Percentiles rank a stretch among this genome's conserved stretches.
Evolutionary conservation across 495 filamentous ascomycete genomes (phyloP).

Genomic region (Neurospora terricola): DNA sequence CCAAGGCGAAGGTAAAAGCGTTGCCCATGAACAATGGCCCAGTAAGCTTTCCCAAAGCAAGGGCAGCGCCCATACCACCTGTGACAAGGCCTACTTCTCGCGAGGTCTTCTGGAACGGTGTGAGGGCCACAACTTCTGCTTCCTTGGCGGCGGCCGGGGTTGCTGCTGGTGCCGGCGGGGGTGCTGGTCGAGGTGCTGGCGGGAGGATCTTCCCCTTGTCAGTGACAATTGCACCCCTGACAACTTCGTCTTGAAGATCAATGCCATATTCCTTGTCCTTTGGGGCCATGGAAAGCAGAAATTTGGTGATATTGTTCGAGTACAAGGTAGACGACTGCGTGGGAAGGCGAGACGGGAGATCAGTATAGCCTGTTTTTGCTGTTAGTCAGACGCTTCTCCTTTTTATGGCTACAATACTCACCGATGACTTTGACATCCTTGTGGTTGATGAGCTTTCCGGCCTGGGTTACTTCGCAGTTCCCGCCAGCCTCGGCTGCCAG

Average conservation of each 20-base stretch:
- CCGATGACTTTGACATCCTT: conserved; percentile 73
- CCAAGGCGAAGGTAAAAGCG: conserved; percentile 67
- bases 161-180: conserved; percentile 51
- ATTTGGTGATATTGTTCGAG: conserved; percentile 81
- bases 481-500: conserved; percentile 73
- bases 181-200: conserved; percentile 58
- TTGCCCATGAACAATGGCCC: conserved; percentile 75
- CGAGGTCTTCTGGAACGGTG: conserved; percentile 65
- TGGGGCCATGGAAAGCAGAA: conserved; percentile 65
- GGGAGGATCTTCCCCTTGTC: conserved; percentile 63
- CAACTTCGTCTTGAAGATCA: conserved; percentile 69
- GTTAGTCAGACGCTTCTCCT: conserved; percentile 5
- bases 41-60: conserved; percentile 66
- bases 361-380: conserved; percentile 54
- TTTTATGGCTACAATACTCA: conserved; percentile 19
- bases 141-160: conserved; percentile 43
- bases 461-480: conserved; percentile 66
- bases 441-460: conserved; percentile 55
- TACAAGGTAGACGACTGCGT: conserved; percentile 76
- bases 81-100: conserved; percentile 61
- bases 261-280: conserved; percentile 64
- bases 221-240: conserved; percentile 69
- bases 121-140: conserved; percentile 50
- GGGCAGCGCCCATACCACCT: conserved; percentile 58
- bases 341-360: conserved; percentile 67